Conservation (phyloP, 1,284 basidiomycete species). For the Tylopilus sp. region DNA sequence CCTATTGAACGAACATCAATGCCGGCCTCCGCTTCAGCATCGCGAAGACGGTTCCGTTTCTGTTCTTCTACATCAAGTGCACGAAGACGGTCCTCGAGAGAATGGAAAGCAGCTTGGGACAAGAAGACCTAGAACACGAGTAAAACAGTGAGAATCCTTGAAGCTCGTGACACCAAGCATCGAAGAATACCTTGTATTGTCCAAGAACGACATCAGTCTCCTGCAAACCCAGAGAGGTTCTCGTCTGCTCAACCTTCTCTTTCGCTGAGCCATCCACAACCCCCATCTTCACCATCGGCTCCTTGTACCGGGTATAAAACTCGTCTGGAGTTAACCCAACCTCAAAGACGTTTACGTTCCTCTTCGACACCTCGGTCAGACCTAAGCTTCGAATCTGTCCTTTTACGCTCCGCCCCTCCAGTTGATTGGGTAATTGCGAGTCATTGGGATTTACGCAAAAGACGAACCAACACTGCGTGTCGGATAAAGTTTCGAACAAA, state of each 20-base stretch:
- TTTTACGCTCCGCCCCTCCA: slow-evolving; percentile 90
- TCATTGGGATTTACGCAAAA: slow-evolving; percentile 95
- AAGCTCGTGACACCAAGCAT: slow-evolving; percentile 1
- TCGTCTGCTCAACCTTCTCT: slow-evolving; percentile 57
- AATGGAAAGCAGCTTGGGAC: slow-evolving; percentile 83
- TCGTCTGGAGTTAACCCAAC: slow-evolving; percentile 86
- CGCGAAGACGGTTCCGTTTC: slow-evolving; percentile 69
- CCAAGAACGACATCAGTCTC: slow-evolving; percentile 81
- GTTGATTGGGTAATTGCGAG: slow-evolving; percentile 88
- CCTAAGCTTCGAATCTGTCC: slow-evolving; percentile 86
- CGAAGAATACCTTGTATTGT: slow-evolving; percentile 60
- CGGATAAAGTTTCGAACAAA: slow-evolving; percentile 85
- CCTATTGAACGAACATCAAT: slow-evolving; percentile 61
- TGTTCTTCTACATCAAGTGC: slow-evolving; percentile 81
- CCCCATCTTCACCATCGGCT: slow-evolving; percentile 48
- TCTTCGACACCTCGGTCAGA: slow-evolving; percentile 73
- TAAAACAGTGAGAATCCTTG: slow-evolving; percentile 6
- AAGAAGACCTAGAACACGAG: slow-evolving; percentile 72
- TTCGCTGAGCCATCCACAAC: slow-evolving; percentile 48
- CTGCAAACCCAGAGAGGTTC: slow-evolving; percentile 60
- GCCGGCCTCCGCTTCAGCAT: slow-evolving; percentile 74
- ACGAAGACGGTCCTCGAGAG: slow-evolving; percentile 85
- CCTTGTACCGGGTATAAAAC: slow-evolving; percentile 80
- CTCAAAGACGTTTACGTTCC: slow-evolving; percentile 68
- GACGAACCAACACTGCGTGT: slow-evolving; percentile 89